A percentile compares a stretch with the other conserved stretches of the same genome.
phyloP scores from a whole-genome alignment of 352 stramenopile species.

The Phytophthora chlamydospora region DNA sequence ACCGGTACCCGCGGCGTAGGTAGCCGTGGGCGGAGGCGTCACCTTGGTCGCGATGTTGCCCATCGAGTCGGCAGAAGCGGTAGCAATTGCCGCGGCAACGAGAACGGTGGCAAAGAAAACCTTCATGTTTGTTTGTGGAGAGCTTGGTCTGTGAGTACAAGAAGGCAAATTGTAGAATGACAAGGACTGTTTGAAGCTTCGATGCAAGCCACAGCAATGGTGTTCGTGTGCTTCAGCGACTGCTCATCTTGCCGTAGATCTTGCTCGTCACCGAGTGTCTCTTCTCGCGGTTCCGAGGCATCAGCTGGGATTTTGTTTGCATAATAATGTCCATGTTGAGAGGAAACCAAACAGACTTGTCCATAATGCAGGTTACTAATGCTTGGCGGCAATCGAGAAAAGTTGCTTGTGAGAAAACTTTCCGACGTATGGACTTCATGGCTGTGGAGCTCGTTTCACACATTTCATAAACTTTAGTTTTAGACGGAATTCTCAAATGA shows the following conservation, averaged over 20 bases:
- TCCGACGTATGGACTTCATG: background rate
- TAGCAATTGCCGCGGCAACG: slow-evolving; percentile 20
- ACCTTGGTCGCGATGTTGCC: slow-evolving; percentile 13
- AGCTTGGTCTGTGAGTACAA: slow-evolving; percentile 18
- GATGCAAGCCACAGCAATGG: background rate
- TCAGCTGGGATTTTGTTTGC: slow-evolving; percentile 27
- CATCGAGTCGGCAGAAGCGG: slow-evolving; percentile 30
- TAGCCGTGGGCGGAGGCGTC: slow-evolving; percentile 16
- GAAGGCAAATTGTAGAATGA: slow-evolving; percentile 36
- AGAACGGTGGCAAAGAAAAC: slow-evolving; percentile 25
- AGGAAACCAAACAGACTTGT: slow-evolving; percentile 17
- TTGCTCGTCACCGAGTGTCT: slow-evolving; percentile 17
- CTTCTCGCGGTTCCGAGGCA: slow-evolving; percentile 8
- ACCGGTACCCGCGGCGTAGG: slow-evolving; percentile 24
- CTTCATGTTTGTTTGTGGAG: slow-evolving; percentile 27
- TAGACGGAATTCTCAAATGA: background rate
- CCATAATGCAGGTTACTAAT: slow-evolving; percentile 20
- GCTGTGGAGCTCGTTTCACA: background rate
- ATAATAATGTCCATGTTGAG: slow-evolving; percentile 21
- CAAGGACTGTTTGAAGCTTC: background rate
- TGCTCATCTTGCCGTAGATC: slow-evolving; percentile 33
- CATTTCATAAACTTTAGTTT: slow-evolving; percentile 5
- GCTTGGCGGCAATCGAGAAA: background rate
- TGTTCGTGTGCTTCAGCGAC: slow-evolving; percentile 3
- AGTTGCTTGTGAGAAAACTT: too few relatives aligned